Evolutionary conservation across 805 yeast genomes (phyloP), one percentile per base, ranked within the genome.

Genomic region (Hanseniaspora jakobsenii): DNA sequence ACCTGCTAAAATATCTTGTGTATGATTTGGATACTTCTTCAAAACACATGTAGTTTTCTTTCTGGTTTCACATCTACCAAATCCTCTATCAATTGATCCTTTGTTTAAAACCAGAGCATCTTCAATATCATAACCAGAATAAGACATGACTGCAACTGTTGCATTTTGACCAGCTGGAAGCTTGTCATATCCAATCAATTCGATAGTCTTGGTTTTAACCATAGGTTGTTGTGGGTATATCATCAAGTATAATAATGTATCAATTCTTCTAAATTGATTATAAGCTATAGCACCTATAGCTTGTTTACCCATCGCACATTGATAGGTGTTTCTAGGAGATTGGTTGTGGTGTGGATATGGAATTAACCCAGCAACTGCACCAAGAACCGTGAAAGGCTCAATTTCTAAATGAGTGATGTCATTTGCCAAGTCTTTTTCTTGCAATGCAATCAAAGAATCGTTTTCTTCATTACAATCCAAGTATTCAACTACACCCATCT

Each of bases 201-300:
- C 98, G 53, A 91, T 91, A 0, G 98, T 91, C 60, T 86, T 84
- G 3, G 97, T 86, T 66, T 91, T 91, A 22, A 91, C 98, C 97
- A 91, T 84, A 0, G 98, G 98, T 61, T 91, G 97, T 64, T 91
- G 97, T 4, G 98, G 98, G 59, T 91, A 91, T n/a, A 86, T 94
- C 95, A 91, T 83, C 51, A 91, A 69, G 58, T 91, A 91, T 51
- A 91, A 67, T 57, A 91, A 65, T 1, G 98, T 91, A 58, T 91
- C 98, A 52, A 91, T 89, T 62, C 98, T 78, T 59, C 85, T 75
- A 66, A 91, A 83, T 65, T 91, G 98, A 62, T 91, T 91, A 61
- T 91, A 91, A 9, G 94, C 95, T 64, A 91, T 91, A 2, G 97
- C 97, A 53, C 98, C 98, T 63, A 91, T 89, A n/a, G 98, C 98